Percentiles rank a stretch among this genome's conserved stretches.
Conservation (phyloP, 2,329 filamentous ascomycete genomes). For the Dothistroma pini region DNA sequence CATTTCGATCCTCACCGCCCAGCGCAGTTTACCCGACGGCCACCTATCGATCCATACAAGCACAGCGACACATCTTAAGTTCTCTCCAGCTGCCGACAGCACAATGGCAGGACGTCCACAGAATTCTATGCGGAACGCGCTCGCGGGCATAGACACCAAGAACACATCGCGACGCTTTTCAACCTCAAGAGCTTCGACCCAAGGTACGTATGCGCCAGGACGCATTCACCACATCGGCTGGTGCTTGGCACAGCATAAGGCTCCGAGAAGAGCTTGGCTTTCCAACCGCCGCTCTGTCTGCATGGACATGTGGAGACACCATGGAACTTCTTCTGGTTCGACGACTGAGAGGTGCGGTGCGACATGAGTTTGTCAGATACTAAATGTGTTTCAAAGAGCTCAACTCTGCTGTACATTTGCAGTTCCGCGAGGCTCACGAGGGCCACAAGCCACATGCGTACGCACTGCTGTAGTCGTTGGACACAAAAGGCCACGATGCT, state of each 20-base stretch:
- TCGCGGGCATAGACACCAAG: conserved; percentile 2
- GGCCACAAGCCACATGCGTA: conserved; percentile 59
- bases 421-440: conserved; percentile 86
- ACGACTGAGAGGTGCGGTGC: neutral
- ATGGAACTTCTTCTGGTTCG: neutral
- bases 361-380: neutral
- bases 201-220: conserved; percentile 16
- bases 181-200: conserved; percentile 18
- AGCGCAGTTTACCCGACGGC: neutral
- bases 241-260: neutral
- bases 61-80: neutral
- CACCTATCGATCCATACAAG: neutral
- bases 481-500: conserved; percentile 46
- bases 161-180: conserved; percentile 18
- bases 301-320: neutral
- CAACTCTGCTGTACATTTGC: conserved; percentile 77
- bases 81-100: neutral
- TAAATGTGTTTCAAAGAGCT: conserved; percentile 55
- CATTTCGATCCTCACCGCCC: neutral
- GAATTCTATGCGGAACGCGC: neutral
- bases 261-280: neutral
- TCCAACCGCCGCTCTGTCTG: neutral
- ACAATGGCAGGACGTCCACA: conserved; percentile 2
- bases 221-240: neutral
- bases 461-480: neutral